Percentiles rank a stretch among this genome's conserved stretches.
Evolutionary conservation across 179 eudicot genomes (phyloP).

Genomic region (Beta corolliflora): DNA sequence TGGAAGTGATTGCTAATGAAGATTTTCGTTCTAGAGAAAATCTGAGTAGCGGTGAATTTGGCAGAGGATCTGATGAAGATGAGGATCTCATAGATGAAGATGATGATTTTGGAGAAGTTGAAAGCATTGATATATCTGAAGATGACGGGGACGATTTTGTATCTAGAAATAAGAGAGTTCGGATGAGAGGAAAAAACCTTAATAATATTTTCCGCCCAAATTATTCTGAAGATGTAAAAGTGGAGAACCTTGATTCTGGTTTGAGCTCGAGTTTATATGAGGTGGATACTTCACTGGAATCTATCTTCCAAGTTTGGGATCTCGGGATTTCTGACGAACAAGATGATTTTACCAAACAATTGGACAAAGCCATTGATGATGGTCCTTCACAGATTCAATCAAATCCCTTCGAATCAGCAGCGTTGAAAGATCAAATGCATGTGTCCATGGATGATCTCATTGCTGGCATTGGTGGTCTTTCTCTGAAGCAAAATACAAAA

Average conservation of each 20-base stretch:
- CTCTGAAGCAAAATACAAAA: conserved; percentile 38
- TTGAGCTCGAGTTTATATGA: conserved; percentile 28
- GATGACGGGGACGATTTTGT: conserved; percentile 33
- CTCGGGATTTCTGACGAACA: conserved; percentile 51
- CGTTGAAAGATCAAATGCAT: conserved; percentile 31
- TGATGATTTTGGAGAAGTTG: conserved; percentile 31
- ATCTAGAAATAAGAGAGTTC: conserved; percentile 24
- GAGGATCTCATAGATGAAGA: conserved; percentile 27
- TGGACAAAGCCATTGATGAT: conserved; percentile 43
- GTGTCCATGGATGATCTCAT: conserved; percentile 56
- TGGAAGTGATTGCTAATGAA: conserved; percentile 16
- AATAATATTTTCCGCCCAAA: conserved; percentile 50
- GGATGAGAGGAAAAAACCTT: conserved; percentile 24
- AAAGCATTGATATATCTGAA: conserved; percentile 26
- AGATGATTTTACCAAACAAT: conserved; percentile 55
- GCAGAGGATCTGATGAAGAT: conserved; percentile 20
- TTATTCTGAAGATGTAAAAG: conserved; percentile 43
- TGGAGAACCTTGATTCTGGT: conserved; percentile 33
- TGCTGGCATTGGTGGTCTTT: conserved; percentile 59
- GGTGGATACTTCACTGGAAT: conserved; percentile 37
- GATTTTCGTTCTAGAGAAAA: conserved; percentile 15
- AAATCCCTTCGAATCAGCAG: conserved; percentile 32
- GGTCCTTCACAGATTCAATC: conserved; percentile 25
- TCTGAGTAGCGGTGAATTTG: conserved; percentile 11
- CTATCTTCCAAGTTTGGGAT: conserved; percentile 80